Evolutionary conservation across 1,284 basidiomycete genomes (phyloP).

Genomic region (Irpex lacteus): DNA sequence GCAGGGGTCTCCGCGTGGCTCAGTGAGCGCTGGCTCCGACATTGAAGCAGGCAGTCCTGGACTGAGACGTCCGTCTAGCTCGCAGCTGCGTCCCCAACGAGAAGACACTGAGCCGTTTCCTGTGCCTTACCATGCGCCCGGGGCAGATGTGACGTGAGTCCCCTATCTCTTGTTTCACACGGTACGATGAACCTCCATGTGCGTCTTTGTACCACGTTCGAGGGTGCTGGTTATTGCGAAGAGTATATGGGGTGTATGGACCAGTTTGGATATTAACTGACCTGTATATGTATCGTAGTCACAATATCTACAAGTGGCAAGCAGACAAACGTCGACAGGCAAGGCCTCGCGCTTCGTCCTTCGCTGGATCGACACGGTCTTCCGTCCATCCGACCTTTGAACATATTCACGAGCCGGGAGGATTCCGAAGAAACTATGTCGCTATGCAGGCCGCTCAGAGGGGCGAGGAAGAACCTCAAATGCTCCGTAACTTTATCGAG

Average conservation of each 20-base stretch:
- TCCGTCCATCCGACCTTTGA: conserved; percentile 73
- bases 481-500: conserved; percentile 87
- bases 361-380: conserved; percentile 52
- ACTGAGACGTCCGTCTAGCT: conserved; percentile 34
- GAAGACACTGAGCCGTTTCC: conserved; percentile 72
- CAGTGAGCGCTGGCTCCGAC: conserved; percentile 26
- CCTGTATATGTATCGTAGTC: conserved; percentile 41
- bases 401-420: conserved; percentile 91
- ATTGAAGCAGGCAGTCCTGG: conserved; percentile 18
- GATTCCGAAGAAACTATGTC: conserved; percentile 88
- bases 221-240: background rate
- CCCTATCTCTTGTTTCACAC: background rate
- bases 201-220: conserved; percentile 1
- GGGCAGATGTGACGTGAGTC: conserved; percentile 88
- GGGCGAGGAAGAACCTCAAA: conserved; percentile 58
- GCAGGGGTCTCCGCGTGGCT: conserved; percentile 22
- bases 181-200: conserved; percentile 6
- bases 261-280: too few species aligned
- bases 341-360: conserved; percentile 69
- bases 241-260: background rate
- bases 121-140: conserved; percentile 80
- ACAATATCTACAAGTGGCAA: conserved; percentile 94
- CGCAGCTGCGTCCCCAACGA: conserved; percentile 28
- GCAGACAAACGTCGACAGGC: conserved; percentile 63
- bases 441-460: conserved; percentile 68